Conservation (phyloP, 2,329 filamentous ascomycete genomes). For the Metarhizium brunneum region DNA sequence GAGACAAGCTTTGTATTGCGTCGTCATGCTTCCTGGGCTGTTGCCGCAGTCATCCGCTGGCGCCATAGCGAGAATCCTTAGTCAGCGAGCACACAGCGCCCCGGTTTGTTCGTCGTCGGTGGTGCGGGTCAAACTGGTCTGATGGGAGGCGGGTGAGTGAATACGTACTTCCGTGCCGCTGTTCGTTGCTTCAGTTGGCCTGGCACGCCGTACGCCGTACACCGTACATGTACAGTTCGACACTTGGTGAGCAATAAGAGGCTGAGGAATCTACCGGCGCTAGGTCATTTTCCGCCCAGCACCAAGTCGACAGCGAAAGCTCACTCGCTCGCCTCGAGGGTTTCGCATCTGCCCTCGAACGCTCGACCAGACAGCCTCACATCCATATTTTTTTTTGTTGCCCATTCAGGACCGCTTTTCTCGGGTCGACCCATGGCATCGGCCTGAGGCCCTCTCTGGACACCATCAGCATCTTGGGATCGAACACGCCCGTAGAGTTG, state of each 20-base stretch:
- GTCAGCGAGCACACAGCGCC: neutral
- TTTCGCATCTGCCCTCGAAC: neutral
- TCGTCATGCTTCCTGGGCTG: neutral
- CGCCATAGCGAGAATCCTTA: neutral
- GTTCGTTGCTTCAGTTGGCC: too few relatives aligned
- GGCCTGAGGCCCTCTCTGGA: conserved; percentile 7
- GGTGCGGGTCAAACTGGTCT: too few relatives aligned
- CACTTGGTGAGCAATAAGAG: neutral
- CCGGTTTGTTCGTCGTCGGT: neutral
- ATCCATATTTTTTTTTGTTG: neutral
- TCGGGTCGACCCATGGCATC: conserved; percentile 12
- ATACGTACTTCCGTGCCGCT: too few relatives aligned
- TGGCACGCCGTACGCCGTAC: too few relatives aligned
- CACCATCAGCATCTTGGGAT: neutral
- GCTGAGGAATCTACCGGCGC: conserved; percentile 6
- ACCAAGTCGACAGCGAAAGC: neutral
- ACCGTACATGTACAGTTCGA: too few relatives aligned
- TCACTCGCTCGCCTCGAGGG: neutral
- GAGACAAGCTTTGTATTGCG: neutral
- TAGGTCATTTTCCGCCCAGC: conserved; percentile 7
- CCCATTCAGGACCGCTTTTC: neutral
- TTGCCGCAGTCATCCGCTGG: neutral
- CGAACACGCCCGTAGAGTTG: too few relatives aligned
- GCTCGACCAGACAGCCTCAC: neutral
- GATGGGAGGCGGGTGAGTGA: too few relatives aligned